Base-by-base conservation (phyloP, 1,284 basidiomycete species). In the Sparassis latifolia region DNA sequence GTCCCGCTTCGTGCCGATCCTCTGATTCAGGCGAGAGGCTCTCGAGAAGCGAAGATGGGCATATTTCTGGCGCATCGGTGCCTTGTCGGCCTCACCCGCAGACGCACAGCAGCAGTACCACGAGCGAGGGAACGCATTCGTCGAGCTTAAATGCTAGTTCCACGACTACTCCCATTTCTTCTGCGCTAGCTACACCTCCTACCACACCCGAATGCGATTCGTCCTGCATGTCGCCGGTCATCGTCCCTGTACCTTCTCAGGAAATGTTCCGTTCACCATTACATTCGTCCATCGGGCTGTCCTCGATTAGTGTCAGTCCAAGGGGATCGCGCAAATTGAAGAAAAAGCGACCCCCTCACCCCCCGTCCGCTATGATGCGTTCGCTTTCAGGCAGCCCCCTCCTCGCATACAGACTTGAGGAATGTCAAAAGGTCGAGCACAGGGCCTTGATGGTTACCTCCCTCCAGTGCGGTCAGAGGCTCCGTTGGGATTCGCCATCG, bases 181-280 rank as follows among this genome's bases (percentile, higher is more conserved):
- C 44, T 32, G 40, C 53, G 9, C 56, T 55, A 12, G 20, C 20
- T 20, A 62, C 57, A 28, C 54, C 54, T n/a, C 39, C 54, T 30
- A 62, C 60, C 2, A 62, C 60, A 27, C 60, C 60, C 42, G 60
- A 60, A 37, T 55, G 52, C 40, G 49, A 38, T 5, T 42, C 48
- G 10, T 47, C 55, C 28, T 40, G 10, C 3, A 29, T 33, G 29
- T 45, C 44, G 7, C 40, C 44, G 2, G 44, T 31, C 32, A 33
- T 45, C 44, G 30, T n/a, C 20, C 2, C 29, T 45, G 35, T 1
- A 37, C 7, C 35, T 37, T 1, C 35, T 7, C 35, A 6, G 35
- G 35, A 12, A 37, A 6, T 37, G 35, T 37, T 37, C 35, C 35
- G 12, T 12, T 6, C 12, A 6, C 35, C 35, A 37, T 37, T 7